Percentiles rank a stretch among this genome's conserved stretches.
These are phyloP conservation scores for Tricholomella constricta DNA, from an alignment of 768 basidiomycete genomes.

Conservation along the genomic window DNA sequence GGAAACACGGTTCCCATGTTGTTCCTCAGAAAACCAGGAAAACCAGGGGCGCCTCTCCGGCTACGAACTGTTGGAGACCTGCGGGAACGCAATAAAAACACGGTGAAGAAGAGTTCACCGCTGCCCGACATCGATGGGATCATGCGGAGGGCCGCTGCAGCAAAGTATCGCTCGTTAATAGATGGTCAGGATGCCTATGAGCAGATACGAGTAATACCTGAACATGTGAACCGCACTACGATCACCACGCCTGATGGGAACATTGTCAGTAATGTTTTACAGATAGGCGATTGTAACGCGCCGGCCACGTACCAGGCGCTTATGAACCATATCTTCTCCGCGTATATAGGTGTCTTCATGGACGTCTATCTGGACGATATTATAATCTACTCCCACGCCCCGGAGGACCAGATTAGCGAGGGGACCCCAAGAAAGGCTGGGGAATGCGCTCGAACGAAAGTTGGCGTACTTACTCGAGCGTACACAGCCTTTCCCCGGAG, in stretches of 20 bases:
- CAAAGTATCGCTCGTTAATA: slow-evolving; percentile 1
- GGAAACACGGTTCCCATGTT: background rate
- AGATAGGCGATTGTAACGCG: slow-evolving; percentile 3
- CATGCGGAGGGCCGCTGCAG: background rate
- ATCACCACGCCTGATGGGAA: slow-evolving; percentile 10
- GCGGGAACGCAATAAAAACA: background rate
- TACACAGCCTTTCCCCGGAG: slow-evolving; percentile 6
- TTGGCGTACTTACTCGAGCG: slow-evolving; percentile 3
- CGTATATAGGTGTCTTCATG: background rate
- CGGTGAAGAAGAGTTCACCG: background rate
- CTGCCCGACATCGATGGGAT: background rate
- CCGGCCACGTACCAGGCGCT: slow-evolving; percentile 2
- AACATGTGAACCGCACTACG: background rate
- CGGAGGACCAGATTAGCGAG: slow-evolving; percentile 1
- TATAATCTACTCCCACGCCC: background rate
- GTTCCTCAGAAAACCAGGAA: background rate
- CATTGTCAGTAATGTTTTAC: background rate
- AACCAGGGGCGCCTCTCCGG: background rate
- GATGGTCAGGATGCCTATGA: slow-evolving; percentile 4
- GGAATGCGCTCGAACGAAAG: background rate
- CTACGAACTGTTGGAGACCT: background rate
- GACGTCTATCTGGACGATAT: slow-evolving; percentile 5
- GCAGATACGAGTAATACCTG: background rate
- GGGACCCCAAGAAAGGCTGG: background rate
- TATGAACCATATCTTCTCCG: slow-evolving; percentile 4